A percentile compares a stretch with the other conserved stretches of the same genome.
Conservation (phyloP, 1,284 basidiomycete species). For the Mycena citricolor region DNA sequence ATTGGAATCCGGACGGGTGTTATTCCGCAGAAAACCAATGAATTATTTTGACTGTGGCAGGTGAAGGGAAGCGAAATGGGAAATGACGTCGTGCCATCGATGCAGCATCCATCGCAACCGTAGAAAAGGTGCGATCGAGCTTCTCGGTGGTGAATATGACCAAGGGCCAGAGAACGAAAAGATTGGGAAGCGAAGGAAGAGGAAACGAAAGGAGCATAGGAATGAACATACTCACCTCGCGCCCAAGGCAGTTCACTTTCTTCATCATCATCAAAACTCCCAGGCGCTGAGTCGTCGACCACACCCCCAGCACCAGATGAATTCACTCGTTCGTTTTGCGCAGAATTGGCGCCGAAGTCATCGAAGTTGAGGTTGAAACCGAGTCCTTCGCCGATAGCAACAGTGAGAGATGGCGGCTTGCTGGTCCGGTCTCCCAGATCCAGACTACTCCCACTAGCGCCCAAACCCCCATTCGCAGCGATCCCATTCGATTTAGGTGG, state of each 20-base stretch:
- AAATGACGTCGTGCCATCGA: too few relatives aligned
- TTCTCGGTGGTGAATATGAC: too few relatives aligned
- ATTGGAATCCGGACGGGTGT: too few relatives aligned
- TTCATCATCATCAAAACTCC: constrained; percentile 8
- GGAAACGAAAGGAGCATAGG: not conserved
- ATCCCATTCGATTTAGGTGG: constrained; percentile 15
- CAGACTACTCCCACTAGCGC: not conserved
- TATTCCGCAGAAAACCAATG: too few relatives aligned
- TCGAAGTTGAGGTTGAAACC: constrained; percentile 62
- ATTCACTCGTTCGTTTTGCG: constrained; percentile 9
- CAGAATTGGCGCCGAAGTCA: constrained; percentile 31
- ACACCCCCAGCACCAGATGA: not conserved
- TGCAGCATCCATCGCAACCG: too few relatives aligned
- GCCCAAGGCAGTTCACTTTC: constrained; percentile 65
- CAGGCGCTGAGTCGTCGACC: not conserved
- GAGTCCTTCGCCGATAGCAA: constrained; percentile 54
- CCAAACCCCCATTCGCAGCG: constrained; percentile 29
- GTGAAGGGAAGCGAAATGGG: too few relatives aligned
- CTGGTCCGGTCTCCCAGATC: constrained; percentile 11
- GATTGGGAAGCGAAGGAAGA: not conserved
- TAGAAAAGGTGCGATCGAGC: too few relatives aligned
- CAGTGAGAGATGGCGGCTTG: constrained; percentile 44
- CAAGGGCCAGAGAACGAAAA: too few relatives aligned
- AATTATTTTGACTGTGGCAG: too few relatives aligned
- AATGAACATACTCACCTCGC: constrained; percentile 41